Conservation (phyloP, 139 green algal genomes). For the Micractinium sp. region DNA sequence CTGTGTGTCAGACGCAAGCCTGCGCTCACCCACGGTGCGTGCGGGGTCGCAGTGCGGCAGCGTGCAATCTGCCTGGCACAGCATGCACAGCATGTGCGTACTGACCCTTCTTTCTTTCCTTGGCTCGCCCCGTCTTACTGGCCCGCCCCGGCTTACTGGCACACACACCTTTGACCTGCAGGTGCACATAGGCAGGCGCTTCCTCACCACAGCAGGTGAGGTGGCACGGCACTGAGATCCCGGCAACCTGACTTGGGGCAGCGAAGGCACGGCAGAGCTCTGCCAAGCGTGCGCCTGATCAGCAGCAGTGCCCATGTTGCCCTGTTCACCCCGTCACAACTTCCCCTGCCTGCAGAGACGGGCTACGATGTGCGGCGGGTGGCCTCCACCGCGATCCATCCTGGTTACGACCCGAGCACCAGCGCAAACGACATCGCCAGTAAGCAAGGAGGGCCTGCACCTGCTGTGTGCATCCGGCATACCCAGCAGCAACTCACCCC, state of each 20-base stretch:
- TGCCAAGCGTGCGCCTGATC: background rate
- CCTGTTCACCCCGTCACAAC: background rate
- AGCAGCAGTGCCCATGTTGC: background rate
- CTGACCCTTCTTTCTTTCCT: background rate
- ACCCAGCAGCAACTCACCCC: no score
- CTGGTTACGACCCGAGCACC: background rate
- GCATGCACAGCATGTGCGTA: background rate
- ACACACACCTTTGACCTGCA: background rate
- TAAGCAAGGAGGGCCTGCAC: no score
- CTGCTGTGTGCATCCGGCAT: no score
- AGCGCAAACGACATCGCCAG: background rate
- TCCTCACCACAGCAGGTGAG: background rate
- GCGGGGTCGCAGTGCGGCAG: no score
- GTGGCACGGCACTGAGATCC: background rate
- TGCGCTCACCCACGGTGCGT: background rate
- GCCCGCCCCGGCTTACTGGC: background rate
- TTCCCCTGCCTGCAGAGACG: background rate
- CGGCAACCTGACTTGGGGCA: background rate
- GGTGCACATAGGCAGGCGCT: conserved; percentile 24
- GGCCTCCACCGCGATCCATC: background rate
- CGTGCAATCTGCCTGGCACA: background rate
- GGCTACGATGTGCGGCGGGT: background rate
- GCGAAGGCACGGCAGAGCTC: no score
- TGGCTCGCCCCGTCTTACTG: background rate
- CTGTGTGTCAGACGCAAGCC: background rate